Percentiles rank a stretch among this genome's conserved stretches.
Conservation (phyloP, 2,329 filamentous ascomycete genomes). For the Ramichloridium luteum region DNA sequence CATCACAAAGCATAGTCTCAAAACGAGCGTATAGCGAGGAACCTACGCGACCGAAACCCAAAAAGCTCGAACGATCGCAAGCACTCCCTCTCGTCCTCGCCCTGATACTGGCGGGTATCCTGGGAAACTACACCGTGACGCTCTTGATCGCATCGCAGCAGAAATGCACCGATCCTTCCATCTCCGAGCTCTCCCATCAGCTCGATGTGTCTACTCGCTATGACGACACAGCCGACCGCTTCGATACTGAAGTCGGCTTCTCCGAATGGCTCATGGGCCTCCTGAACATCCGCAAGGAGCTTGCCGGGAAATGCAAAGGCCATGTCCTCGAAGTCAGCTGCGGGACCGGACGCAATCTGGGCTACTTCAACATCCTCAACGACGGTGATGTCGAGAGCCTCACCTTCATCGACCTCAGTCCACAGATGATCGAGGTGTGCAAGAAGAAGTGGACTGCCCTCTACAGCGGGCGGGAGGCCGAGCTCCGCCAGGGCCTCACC, state of each 20-base stretch:
- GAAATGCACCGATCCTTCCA: slow-evolving; percentile 14
- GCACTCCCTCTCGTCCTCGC: slow-evolving; percentile 15
- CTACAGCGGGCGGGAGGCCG: slow-evolving; percentile 17
- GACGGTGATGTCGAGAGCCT: slow-evolving; percentile 28
- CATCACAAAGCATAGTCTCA: no score
- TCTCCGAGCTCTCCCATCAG: slow-evolving; percentile 18
- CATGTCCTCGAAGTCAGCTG: slow-evolving; percentile 39
- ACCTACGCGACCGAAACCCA: slow-evolving; percentile 2
- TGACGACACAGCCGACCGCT: slow-evolving; percentile 32
- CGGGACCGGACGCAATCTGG: slow-evolving; percentile 37
- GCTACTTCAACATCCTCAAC: slow-evolving; percentile 28
- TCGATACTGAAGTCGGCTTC: slow-evolving; percentile 36
- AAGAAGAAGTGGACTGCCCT: slow-evolving; percentile 36
- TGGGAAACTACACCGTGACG: slow-evolving; percentile 30
- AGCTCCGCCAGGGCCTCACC: slow-evolving; percentile 14
- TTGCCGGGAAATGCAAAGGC: slow-evolving; percentile 30
- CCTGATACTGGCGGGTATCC: slow-evolving; percentile 25
- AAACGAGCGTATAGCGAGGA: no score
- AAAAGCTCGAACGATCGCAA: slow-evolving; percentile 1
- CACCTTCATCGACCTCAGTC: slow-evolving; percentile 36
- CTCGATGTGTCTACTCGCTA: slow-evolving; percentile 35
- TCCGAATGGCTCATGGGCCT: slow-evolving; percentile 33
- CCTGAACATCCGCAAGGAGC: slow-evolving; percentile 27
- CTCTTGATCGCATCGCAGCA: slow-evolving; percentile 25
- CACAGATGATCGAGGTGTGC: slow-evolving; percentile 37